Base-by-base conservation (phyloP, 2,329 filamentous ascomycete genomes). In the Colletotrichum nymphaeae region DNA sequence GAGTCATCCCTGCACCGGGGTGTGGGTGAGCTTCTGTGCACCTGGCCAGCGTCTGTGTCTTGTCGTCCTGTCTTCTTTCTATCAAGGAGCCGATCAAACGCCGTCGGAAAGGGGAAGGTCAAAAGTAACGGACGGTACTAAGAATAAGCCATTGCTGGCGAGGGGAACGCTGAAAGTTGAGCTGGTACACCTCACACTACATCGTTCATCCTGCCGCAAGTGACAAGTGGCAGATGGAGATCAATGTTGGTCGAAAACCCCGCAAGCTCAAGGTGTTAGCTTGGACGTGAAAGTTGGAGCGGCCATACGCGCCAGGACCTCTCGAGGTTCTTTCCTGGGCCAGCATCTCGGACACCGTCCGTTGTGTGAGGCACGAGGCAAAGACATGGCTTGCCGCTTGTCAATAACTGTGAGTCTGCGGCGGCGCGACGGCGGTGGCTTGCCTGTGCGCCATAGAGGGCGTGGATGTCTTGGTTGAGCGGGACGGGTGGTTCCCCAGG, bases 91-190 rank as follows among this genome's bases (percentile, higher is more conserved):
- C 35, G 63, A 74, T 74, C 68, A 72, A 74, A 74, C 72, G 35
- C 63, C 12, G 55, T 67, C 68, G 57, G 35, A 72, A 63, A 22
- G 53, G 53, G 68, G 14, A 67, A 74, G 68, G 57, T 59, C 63
- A 53, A 60, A 59, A 57, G 26, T 49, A 42, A 22, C 32, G 9
- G 52, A 22, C 32, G 16, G 63, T 74, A 24, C 72, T 74, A 74
- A 74, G 62, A 74, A 74, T 74, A 72, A 74, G 72, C 63, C 68
- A 72, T 22, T 49, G 52, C 35, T 67, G 57, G 52, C 69, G 68
- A 70, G 71, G 70, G 66, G 32, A 14, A 69, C 66, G 70, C 66
- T 65, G 70, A 65, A 69, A 26, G 35, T 26, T 5, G 14, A 32
- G 37, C 24, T 63, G 58, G 49, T 42, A 64, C 46, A 46, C 30